These are phyloP conservation scores for Tagetes erecta DNA, from an alignment of 129 eudicot genomes.

Conservation along the genomic window DNA sequence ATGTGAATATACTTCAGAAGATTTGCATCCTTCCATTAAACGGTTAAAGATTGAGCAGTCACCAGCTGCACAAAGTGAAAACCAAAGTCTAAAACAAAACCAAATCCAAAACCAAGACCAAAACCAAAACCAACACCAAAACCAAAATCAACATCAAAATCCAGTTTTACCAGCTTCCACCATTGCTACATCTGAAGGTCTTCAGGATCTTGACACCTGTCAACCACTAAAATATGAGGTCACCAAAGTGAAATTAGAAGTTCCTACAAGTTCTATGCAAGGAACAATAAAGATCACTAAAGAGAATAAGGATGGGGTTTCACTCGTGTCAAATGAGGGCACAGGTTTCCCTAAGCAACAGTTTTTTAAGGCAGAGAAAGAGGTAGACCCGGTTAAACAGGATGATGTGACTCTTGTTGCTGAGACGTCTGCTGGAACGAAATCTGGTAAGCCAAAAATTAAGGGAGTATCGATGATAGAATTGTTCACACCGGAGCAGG, in stretches of 20 bases:
- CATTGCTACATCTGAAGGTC: slow-evolving; percentile 39
- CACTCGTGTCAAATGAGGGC: slow-evolving; percentile 37
- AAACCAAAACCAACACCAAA: background rate
- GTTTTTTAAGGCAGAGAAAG: slow-evolving; percentile 54
- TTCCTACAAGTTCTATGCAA: slow-evolving; percentile 37
- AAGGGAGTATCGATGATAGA: slow-evolving; percentile 94
- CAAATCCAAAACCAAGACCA: background rate
- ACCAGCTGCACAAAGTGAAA: slow-evolving; percentile 39
- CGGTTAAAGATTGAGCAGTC: slow-evolving; percentile 70
- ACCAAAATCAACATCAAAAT: background rate
- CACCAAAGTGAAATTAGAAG: slow-evolving; percentile 51
- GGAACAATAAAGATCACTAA: slow-evolving; percentile 39
- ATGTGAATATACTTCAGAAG: slow-evolving; percentile 47
- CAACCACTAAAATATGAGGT: slow-evolving; percentile 50
- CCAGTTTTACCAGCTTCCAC: slow-evolving; percentile 40
- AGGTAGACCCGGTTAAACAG: slow-evolving; percentile 42
- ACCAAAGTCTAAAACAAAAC: background rate
- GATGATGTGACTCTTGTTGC: slow-evolving; percentile 47
- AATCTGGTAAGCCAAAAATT: slow-evolving; percentile 90
- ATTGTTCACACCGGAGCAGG: slow-evolving; percentile 91
- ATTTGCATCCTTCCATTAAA: slow-evolving; percentile 65
- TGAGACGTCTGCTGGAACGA: slow-evolving; percentile 54
- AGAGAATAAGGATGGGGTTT: slow-evolving; percentile 38
- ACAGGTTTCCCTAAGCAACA: slow-evolving; percentile 41
- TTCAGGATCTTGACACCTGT: slow-evolving; percentile 34